Evolutionary conservation across 768 basidiomycete species (phyloP).

Genomic region (Suillus discolor): DNA sequence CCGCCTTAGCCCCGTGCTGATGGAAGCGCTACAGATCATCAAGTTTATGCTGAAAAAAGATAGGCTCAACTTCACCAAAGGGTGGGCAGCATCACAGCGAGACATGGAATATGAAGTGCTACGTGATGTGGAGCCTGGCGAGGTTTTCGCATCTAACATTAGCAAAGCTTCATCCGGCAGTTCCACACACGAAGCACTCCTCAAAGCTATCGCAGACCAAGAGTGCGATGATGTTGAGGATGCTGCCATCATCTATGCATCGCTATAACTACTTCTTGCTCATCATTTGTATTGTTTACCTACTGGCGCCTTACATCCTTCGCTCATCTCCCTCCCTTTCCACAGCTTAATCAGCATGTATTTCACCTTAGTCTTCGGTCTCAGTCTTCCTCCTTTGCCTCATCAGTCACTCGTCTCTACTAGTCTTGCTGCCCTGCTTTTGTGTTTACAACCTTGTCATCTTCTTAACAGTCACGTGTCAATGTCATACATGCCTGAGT

Average conservation of each 20-base stretch:
- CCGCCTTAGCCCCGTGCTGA: not conserved
- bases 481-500: too few relatives aligned
- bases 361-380: too few relatives aligned
- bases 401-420: too few relatives aligned
- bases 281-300: constrained; percentile 1
- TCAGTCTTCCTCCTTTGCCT: too few relatives aligned
- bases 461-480: too few relatives aligned
- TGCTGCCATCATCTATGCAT: not conserved
- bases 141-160: not conserved
- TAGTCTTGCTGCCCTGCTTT: too few relatives aligned
- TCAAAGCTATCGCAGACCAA: not conserved
- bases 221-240: not conserved
- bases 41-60: constrained; percentile 1
- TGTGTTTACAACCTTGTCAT: too few relatives aligned
- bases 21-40: not conserved
- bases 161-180: not conserved
- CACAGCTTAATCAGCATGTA: too few relatives aligned
- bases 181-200: not conserved
- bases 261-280: not conserved
- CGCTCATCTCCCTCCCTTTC: not conserved
- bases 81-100: not conserved
- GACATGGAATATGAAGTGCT: not conserved
- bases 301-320: not conserved
- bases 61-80: not conserved
- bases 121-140: not conserved